A percentile compares a stretch with the other conserved stretches of the same genome.
phyloP scores from a whole-genome alignment of 2,329 filamentous ascomycete genomes.

The Diplocarpon rosae region DNA sequence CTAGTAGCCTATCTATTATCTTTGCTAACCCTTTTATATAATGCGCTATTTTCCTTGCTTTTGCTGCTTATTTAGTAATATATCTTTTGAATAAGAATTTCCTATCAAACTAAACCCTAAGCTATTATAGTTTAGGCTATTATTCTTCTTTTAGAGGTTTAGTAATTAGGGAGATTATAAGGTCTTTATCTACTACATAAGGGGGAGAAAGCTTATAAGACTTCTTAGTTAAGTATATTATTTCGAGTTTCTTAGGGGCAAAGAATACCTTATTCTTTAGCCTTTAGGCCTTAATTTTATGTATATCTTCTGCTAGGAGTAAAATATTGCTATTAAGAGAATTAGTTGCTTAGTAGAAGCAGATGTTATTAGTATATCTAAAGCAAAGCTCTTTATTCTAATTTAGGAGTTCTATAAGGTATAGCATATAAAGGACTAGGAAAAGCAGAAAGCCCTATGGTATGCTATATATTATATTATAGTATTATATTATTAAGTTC shows the following conservation, averaged over 20 bases:
- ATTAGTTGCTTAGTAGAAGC: no score
- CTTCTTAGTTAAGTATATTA: neutral
- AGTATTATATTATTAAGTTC: no score
- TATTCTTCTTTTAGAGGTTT: neutral
- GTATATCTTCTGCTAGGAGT: no score
- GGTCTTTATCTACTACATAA: neutral
- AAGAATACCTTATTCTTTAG: conserved; percentile 1
- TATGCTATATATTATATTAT: neutral
- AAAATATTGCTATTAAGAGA: no score
- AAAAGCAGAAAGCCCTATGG: neutral
- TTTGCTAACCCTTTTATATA: no score
- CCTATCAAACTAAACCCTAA: neutral
- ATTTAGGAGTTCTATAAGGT: neutral
- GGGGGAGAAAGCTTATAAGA: neutral
- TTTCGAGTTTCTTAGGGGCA: neutral
- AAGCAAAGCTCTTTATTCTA: no score
- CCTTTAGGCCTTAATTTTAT: no score
- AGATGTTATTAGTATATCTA: no score
- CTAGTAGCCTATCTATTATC: no score
- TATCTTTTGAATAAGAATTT: neutral
- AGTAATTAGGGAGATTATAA: neutral
- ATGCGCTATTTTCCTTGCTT: neutral
- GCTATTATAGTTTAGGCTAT: neutral
- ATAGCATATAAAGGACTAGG: neutral
- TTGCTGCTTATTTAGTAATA: neutral